Base-by-base conservation (phyloP, 257 asterid genomes). In the Forsythia viridissima region DNA sequence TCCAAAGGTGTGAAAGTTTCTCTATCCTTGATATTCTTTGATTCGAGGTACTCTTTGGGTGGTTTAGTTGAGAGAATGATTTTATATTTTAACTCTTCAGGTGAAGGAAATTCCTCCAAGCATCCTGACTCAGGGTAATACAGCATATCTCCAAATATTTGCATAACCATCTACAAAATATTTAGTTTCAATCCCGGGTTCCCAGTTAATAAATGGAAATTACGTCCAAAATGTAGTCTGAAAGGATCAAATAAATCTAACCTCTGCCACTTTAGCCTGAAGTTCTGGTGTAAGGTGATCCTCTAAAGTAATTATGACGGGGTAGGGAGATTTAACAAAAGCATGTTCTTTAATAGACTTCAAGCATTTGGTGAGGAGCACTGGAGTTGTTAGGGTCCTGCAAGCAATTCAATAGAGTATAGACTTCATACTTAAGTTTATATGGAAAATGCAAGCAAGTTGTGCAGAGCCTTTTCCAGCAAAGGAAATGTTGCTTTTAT, bases 211-310 rank as follows among this genome's bases (percentile, higher is more conserved):
- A 73, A 78, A 42, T 36, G 46, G 55, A 67, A 39, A 30, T 37
- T 7, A 69, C 9, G 16, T 40, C 34, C 18, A 6, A 5, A 44
- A 5, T n/a, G 20, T 67, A 70, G 70, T 13, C 4, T 3, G 24
- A 3, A 73, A 70, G 46, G 63, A 55, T 36, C 37, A 2, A 71
- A 69, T 21, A 46, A 38, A 20, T 43, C 81, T 85, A 81, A 95
- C 99, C 93, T 79, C 95, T 1, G 98, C 98, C 52, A 92, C 99
- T 88, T 91, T 95, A 44, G 98, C 97, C 80, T 93, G 98, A 75
- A 92, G 99, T 3, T 88, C 86, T 13, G 93, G 97, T 20, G 98
- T 89, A 67, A 95, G 97, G 68, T 95, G 99, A 83, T 95, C 99
- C 83, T 95, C 99, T 73, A 95, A 71, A 4, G 98, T 95, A 41